These are phyloP conservation scores for Cladosporium sp. DNA, from an alignment of 2,329 filamentous ascomycete genomes.

Conservation along the genomic window DNA sequence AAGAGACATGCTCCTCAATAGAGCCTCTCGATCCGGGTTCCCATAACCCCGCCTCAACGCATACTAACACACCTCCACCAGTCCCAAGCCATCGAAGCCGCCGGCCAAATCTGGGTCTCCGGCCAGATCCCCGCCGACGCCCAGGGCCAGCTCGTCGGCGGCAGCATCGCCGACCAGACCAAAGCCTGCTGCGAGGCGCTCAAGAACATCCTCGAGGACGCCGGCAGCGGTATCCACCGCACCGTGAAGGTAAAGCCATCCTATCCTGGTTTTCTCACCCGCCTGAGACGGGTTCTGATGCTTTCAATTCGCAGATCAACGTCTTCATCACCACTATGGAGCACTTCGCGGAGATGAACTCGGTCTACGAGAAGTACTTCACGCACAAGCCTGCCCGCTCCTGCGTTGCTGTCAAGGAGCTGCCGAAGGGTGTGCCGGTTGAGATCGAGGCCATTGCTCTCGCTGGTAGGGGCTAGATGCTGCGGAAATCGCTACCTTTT, in stretches of 20 bases:
- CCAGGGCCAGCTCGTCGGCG: constrained; percentile 54
- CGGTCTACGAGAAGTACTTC: constrained; percentile 77
- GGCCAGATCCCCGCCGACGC: constrained; percentile 70
- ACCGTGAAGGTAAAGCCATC: constrained; percentile 68
- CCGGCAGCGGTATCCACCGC: constrained; percentile 68
- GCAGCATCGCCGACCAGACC: constrained; percentile 63
- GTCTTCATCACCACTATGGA: constrained; percentile 91
- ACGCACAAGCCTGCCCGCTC: constrained; percentile 77
- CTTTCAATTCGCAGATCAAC: constrained; percentile 32
- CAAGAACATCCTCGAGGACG: constrained; percentile 72
- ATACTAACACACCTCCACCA: constrained; percentile 16
- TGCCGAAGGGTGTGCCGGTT: constrained; percentile 78
- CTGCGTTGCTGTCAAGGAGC: constrained; percentile 83
- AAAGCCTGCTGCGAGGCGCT: constrained; percentile 72
- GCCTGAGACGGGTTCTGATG: constrained; percentile 2
- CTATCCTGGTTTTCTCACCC: background rate
- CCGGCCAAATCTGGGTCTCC: constrained; percentile 61
- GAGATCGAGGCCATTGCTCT: constrained; percentile 86
- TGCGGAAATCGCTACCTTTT: no score
- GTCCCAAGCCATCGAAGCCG: constrained; percentile 59
- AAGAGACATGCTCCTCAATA: background rate
- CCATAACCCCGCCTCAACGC: background rate
- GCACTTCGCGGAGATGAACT: constrained; percentile 82
- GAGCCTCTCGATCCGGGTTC: background rate
- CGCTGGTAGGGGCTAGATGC: constrained; percentile 19